Evolutionary conservation across 176 grass and related monocot genomes (phyloP).

Genomic region (Secale cereale): DNA sequence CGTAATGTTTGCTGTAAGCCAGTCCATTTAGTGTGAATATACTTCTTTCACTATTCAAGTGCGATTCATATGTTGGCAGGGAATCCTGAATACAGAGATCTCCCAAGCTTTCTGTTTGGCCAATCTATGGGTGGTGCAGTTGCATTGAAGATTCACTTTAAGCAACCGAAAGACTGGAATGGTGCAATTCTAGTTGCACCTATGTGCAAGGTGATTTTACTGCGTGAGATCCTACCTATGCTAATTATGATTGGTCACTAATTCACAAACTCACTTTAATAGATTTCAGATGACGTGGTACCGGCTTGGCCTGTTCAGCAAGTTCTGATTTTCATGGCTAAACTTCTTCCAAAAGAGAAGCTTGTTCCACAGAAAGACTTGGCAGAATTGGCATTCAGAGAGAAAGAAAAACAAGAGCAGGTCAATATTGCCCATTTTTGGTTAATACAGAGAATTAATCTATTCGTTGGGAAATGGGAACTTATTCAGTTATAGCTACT

Average conservation of each 20-base stretch:
- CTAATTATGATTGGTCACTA: neutral
- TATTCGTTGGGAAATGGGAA: neutral
- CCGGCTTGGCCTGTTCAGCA: constrained; percentile 87
- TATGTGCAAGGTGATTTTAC: constrained; percentile 85
- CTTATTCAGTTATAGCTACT: constrained; percentile 6
- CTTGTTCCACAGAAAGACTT: constrained; percentile 95
- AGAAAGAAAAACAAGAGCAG: constrained; percentile 69
- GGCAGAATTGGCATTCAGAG: constrained; percentile 88
- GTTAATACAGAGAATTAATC: neutral
- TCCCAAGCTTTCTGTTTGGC: constrained; percentile 88
- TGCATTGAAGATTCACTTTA: constrained; percentile 88
- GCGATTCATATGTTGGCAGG: constrained; percentile 33
- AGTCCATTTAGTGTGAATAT: neutral
- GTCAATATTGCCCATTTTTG: constrained; percentile 23
- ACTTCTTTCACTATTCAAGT: neutral
- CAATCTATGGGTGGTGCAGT: constrained; percentile 95
- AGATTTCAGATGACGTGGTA: constrained; percentile 86
- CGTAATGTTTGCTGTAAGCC: neutral
- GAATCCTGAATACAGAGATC: constrained; percentile 64
- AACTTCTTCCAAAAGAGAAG: constrained; percentile 81
- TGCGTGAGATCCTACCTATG: neutral
- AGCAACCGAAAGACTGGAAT: constrained; percentile 79
- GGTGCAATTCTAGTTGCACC: constrained; percentile 93
- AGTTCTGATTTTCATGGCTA: constrained; percentile 73
- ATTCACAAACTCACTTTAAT: constrained; percentile 13